Conservation (phyloP, 208 protist genomes). For the Trichomonas vaginalis region DNA sequence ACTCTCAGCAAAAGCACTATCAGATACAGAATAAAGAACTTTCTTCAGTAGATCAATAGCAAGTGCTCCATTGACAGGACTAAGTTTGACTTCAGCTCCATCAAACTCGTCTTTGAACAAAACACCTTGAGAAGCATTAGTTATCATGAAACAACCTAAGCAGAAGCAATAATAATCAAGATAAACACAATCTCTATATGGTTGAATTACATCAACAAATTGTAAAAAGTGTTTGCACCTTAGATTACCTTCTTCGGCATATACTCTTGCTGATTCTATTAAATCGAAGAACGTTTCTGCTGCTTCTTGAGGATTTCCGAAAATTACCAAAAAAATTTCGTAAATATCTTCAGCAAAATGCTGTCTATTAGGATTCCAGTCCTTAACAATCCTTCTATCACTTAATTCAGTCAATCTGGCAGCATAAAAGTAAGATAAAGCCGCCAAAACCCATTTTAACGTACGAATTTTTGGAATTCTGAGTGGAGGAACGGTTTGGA, state of each 20-base stretch:
- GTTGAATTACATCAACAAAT: not conserved
- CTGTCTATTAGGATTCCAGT: not conserved
- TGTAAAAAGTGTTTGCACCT: not conserved
- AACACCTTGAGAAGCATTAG: not conserved
- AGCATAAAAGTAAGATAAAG: not conserved
- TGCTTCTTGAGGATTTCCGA: not conserved
- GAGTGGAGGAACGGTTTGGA: not conserved
- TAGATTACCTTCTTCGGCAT: not conserved
- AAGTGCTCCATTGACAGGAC: not conserved
- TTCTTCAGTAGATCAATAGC: not conserved
- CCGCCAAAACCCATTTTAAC: not conserved
- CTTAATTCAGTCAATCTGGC: not conserved
- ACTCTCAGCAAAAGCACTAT: not conserved
- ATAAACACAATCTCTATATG: not conserved
- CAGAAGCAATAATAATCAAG: conserved; percentile 1
- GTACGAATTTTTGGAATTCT: not conserved
- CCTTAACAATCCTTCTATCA: not conserved
- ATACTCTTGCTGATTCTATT: not conserved
- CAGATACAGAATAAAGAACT: not conserved
- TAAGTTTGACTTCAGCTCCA: not conserved
- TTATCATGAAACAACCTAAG: not conserved
- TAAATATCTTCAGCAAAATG: not conserved
- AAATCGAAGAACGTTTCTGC: not conserved
- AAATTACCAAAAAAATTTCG: not conserved
- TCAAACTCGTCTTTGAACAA: not conserved